Evolutionary conservation across 1,139 yeast species (phyloP).

Genomic region (Zygotorulaspora mrakii): DNA sequence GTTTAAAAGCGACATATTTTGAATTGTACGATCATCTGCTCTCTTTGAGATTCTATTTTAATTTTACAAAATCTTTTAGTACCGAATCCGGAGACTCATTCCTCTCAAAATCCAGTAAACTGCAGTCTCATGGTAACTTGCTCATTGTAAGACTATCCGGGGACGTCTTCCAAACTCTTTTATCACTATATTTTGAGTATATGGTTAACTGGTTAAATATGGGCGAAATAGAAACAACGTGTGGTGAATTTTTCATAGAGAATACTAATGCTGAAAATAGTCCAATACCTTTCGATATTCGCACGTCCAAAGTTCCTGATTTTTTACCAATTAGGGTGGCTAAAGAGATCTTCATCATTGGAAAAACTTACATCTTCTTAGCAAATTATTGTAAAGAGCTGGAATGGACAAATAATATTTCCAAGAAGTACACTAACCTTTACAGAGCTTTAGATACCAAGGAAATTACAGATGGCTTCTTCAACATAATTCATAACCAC

Average conservation of each 20-base stretch:
- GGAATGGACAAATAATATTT: constrained; percentile 51
- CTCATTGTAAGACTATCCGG: constrained; percentile 44
- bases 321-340: constrained; percentile 52
- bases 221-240: constrained; percentile 58
- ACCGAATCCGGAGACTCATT: constrained; percentile 51
- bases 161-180: constrained; percentile 47
- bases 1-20: constrained; percentile 44
- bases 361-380: constrained; percentile 70
- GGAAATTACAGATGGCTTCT: constrained; percentile 29
- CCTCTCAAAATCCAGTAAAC: constrained; percentile 49
- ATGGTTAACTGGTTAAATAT: constrained; percentile 63
- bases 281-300: constrained; percentile 27
- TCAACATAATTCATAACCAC: constrained; percentile 47
- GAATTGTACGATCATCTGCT: constrained; percentile 50
- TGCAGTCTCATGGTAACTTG: constrained; percentile 62
- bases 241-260: constrained; percentile 66
- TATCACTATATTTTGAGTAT: constrained; percentile 60
- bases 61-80: constrained; percentile 41
- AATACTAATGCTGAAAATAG: constrained; percentile 12
- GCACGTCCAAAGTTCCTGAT: constrained; percentile 50
- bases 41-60: constrained; percentile 54
- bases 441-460: constrained; percentile 14
- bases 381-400: constrained; percentile 60
- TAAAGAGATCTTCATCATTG: constrained; percentile 63
- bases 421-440: constrained; percentile 31